Evolutionary conservation across 2,329 filamentous ascomycete species (phyloP).

Genomic region (Pestalotiopsis sp.): DNA sequence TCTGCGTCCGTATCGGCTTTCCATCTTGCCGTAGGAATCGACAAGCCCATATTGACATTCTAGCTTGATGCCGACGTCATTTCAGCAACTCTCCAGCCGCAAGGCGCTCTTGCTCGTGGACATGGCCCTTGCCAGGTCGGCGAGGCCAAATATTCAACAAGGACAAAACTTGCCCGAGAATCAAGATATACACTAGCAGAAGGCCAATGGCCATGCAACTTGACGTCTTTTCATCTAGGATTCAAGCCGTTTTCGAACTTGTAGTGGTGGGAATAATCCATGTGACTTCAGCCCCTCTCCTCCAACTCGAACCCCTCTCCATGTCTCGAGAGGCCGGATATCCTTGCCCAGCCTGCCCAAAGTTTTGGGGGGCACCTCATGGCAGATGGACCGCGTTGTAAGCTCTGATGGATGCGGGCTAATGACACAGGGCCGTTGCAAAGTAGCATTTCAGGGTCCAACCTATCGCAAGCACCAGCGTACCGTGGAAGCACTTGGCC

Average conservation of each 20-base stretch:
- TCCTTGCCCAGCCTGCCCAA: neutral
- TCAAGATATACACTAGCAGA: neutral
- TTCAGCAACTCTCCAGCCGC: neutral
- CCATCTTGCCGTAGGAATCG: neutral
- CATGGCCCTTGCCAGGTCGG: neutral
- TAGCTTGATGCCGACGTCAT: neutral
- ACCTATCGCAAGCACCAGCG: neutral
- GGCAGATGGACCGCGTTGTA: neutral
- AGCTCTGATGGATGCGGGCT: neutral
- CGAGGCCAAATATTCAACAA: neutral
- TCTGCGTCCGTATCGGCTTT: neutral
- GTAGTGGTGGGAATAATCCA: neutral
- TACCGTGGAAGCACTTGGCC: neutral
- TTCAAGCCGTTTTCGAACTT: neutral
- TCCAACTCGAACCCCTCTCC: constrained; percentile 1
- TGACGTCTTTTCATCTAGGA: neutral
- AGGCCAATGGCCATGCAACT: neutral
- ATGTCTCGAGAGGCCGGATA: neutral
- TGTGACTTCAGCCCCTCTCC: constrained; percentile 9
- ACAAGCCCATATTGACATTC: neutral
- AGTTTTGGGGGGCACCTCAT: neutral
- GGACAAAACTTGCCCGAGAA: neutral
- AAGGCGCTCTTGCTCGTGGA: neutral
- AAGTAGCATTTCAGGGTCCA: constrained; percentile 1
- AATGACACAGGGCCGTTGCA: constrained; percentile 1